Evolutionary conservation across 345 rosid genomes (phyloP), one percentile per base, ranked within the genome.

Genomic region (Citrus glauca): DNA sequence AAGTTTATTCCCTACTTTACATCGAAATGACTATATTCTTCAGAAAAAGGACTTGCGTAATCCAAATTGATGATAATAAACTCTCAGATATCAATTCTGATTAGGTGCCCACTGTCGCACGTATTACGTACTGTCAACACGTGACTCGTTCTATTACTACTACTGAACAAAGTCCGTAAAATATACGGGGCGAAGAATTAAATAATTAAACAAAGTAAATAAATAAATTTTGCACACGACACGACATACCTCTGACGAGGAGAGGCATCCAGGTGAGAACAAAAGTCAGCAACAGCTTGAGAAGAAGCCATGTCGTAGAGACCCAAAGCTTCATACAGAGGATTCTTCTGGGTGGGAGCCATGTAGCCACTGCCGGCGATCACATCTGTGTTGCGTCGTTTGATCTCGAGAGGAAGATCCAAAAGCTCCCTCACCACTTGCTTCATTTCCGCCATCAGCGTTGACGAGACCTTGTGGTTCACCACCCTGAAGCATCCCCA

Each of bases 401-500:
- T 93, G 79, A 90, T 82, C 27, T 95, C 93, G 25, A 25, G 8
- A 9, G 98, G 98, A 28, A 90, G 93, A 66, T 93, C 91, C 27
- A 90, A 77, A 78, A 95, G 89, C 64, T 83, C 87, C 66, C 85
- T 81, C 32, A 91, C 94, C 0, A 91, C 94, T 16, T 56, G 69
- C 84, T 90, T 90, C 98, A 90, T 93, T 62, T 92, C 93, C 20
- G 81, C 60, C 91, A 87, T 88, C 48, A 93, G 75, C 35, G 86
- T 48, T 27, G 24, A 27, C 0, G 92, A 81, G 38, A 95, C 78
- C 28, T 79, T 81, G 82, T 95, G 98, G 84, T 95, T 92, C 3
- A 88, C 85, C 17, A 92, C 27, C 82, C 96, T 86, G 85, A 95
- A 93, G 81, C 98, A 93, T 19, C 98, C 98, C 94, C 89, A 88